Base-by-base conservation (phyloP, 345 rosid species). In the Draba incana region DNA sequence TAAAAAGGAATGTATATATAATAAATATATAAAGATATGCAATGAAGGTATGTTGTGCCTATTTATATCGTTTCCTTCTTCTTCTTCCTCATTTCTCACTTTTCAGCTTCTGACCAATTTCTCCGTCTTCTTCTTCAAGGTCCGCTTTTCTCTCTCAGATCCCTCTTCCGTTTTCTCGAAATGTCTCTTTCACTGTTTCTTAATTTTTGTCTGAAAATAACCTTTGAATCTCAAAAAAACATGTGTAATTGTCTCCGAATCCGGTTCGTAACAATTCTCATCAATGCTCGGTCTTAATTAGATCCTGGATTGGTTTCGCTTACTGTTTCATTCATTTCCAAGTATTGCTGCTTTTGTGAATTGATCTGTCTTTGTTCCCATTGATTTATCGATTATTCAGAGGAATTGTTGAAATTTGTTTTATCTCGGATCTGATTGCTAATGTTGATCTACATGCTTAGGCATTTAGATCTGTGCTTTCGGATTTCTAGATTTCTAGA, bases 81-180 rank as follows among this genome's bases (percentile, higher is more conserved):
- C 68, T 66, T 35, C 73, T 59, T 46, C 43, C 45, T 54, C 58
- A 15, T 25, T n/a, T 16, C 64, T 65, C 66, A 55, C 65, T 64
- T 64, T 64, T 48, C 77, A 66, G 66, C 77, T 38, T 51, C 51
- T 16, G 8, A 58, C 43, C 71, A 59, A 61, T 35, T 62, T 74
- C 73, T 66, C 67, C 65, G 57, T 45, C 20, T 15, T 35, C 20
- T 15, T 35, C 62, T 60, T 39, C 53, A 75, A 35, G 78, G 78
- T 74, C 60, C 10, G 52, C 4, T 15, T 71, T 28, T 37, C 13
- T 37, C 13, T 6, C 50, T 30, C 60, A 61, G 49, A 62, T 53
- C 62, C 35, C 54, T 61, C 70, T 46, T 60, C 35, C 20, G 2
- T 57, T 28, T 47, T 16, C 8, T 20, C 4, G 42, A 0, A 44